Conservation (phyloP, 768 basidiomycete species). For the Termitomyces sp. region DNA sequence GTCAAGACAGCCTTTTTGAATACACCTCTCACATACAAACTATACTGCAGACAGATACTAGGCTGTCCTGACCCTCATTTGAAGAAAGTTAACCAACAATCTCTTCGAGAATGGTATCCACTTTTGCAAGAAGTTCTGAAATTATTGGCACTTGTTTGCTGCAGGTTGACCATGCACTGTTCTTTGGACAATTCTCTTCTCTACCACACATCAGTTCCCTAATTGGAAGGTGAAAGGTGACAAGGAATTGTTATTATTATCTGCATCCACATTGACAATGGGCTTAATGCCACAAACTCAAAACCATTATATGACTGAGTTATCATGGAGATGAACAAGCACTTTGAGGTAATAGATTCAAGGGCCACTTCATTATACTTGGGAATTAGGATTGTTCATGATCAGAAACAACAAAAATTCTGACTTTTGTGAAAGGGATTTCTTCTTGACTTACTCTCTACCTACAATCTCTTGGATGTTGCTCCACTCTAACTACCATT, state of each 20-base stretch:
- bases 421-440: conserved; percentile 11
- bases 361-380: background rate
- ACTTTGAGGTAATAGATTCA: background rate
- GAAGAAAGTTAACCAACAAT: background rate
- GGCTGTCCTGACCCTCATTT: conserved; percentile 4
- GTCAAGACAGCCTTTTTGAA: conserved; percentile 6
- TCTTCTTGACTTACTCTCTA: conserved; percentile 6
- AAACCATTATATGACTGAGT: no score
- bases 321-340: no score
- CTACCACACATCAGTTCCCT: conserved; percentile 8
- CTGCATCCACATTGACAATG: background rate
- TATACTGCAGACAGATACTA: no score
- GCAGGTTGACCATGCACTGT: conserved; percentile 21
- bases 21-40: background rate
- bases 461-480: conserved; percentile 4
- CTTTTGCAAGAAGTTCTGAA: no score
- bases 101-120: conserved; percentile 1
- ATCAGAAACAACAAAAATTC: background rate
- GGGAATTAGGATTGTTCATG: conserved; percentile 1
- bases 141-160: no score
- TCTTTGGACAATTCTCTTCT: background rate
- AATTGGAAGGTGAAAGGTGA: no score
- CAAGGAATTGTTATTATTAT: background rate
- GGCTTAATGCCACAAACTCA: background rate
- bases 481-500: no score